Percentiles rank a stretch among this genome's conserved stretches.
phyloP scores from a whole-genome alignment of 495 filamentous ascomycete species.

The Hyaloscypha bicolor region DNA sequence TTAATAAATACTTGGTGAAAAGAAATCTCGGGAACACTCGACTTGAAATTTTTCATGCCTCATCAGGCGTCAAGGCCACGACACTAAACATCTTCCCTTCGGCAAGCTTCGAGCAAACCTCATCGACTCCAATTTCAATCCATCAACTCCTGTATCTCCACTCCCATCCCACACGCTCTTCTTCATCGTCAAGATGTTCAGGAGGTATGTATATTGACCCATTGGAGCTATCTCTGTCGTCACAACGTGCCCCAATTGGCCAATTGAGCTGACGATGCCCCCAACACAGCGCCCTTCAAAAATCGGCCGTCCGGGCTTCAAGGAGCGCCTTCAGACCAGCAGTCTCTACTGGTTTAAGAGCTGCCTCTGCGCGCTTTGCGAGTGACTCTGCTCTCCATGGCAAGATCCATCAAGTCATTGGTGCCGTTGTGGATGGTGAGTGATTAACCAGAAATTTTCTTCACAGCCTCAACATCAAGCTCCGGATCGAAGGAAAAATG shows the following conservation, averaged over 20 bases:
- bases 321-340: conserved; percentile 71
- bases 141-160: conserved; percentile 37
- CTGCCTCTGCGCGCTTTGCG: conserved; percentile 69
- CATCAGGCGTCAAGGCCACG: not conserved
- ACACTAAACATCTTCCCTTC: not conserved
- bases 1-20: not conserved
- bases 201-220: conserved; percentile 65
- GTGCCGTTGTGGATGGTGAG: conserved; percentile 78
- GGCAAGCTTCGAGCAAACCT: conserved; percentile 2
- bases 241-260: conserved; percentile 41
- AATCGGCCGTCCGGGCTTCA: conserved; percentile 69
- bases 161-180: conserved; percentile 38
- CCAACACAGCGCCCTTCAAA: conserved; percentile 70
- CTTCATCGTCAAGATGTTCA: conserved; percentile 72
- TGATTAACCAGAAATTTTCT: conserved; percentile 30
- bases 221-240: conserved; percentile 19
- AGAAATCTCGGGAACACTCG: not conserved
- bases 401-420: conserved; percentile 83
- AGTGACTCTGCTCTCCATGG: conserved; percentile 66
- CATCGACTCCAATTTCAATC: conserved; percentile 3
- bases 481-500: conserved; percentile 23
- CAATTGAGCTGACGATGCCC: conserved; percentile 49
- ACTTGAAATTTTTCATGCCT: not conserved
- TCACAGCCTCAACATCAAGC: conserved; percentile 22
- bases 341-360: conserved; percentile 60